phyloP scores from a whole-genome alignment of 208 protist species.

The Trypanosoma grayi region DNA sequence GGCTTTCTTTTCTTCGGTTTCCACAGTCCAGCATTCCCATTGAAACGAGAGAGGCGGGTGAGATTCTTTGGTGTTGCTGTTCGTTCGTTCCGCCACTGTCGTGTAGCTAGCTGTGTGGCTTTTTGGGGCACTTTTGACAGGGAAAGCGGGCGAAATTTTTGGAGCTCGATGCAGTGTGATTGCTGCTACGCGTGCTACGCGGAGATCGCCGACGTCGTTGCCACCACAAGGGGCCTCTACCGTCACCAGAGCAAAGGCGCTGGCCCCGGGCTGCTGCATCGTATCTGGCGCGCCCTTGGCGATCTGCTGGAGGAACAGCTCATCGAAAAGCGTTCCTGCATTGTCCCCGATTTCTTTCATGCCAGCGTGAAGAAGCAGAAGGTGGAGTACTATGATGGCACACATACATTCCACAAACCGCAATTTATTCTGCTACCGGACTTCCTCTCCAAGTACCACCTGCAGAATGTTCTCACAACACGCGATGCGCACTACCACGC shows the following conservation, averaged over 20 bases:
- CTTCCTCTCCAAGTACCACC: conserved; percentile 79
- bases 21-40: no score
- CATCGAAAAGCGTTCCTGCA: conserved; percentile 54
- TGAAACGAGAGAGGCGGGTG: no score
- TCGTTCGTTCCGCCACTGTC: no score
- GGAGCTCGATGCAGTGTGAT: conserved; percentile 15
- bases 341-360: conserved; percentile 76
- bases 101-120: no score
- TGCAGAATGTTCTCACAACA: conserved; percentile 77
- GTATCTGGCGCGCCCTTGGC: conserved; percentile 69
- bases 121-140: no score
- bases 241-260: conserved; percentile 60
- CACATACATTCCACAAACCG: conserved; percentile 65
- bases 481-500: conserved; percentile 79
- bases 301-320: conserved; percentile 63
- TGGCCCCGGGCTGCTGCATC: conserved; percentile 49
- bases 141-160: no score
- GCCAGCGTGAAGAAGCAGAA: conserved; percentile 78
- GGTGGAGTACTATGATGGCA: conserved; percentile 44
- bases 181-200: conserved; percentile 70
- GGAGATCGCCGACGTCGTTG: conserved; percentile 74
- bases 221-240: conserved; percentile 49
- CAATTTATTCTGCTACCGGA: conserved; percentile 80
- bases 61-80: no score
- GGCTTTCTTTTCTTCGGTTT: no score